Evolutionary conservation across 2,329 filamentous ascomycete species (phyloP), one percentile per base, ranked within the genome.

Genomic region (Fusarium tupiense): DNA sequence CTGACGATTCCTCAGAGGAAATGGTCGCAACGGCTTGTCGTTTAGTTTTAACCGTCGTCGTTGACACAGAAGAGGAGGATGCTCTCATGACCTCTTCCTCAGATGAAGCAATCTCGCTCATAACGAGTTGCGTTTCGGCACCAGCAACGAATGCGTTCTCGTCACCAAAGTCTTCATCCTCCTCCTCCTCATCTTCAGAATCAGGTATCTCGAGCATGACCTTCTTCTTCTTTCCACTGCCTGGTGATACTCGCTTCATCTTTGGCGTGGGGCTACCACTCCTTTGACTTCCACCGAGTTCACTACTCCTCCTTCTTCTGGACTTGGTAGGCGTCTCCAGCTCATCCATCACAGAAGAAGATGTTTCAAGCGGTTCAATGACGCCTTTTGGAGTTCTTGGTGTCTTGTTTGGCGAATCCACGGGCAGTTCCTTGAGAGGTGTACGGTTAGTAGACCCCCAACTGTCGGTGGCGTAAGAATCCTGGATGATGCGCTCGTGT

Each of bases 181-280:
- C 75, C 12, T 81, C 81, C 13, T 80, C 75, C 12, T 86, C 85
- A 17, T 85, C 86, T 43, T 88, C 87, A 3, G 87, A 87, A 67
- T 89, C 87, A 1, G 87, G 85, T 37, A 89, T 88, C 64, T 88
- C 86, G 26, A 77, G 62, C 26, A 74, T 54, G 8, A 65, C 72
- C 22, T 49, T 72, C 37, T 50, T 72, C 37, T 72, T 73, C 41
- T 73, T 75, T 5, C 64, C 70, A 35, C 64, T 73, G 1, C 65
- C 65, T 13, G 77, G 69, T 7, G 77, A 73, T 22, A 72, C 68
- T 33, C 40, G 54, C 40, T 76, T 79, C 64, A 73, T 76, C 38
- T 29, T 73, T 56, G 76, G 76, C 7, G 77, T 72, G 22, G 76
- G 69, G 31, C 66, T 77, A 20, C 61, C 62, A 38, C 67, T 44